phyloP scores from a whole-genome alignment of 148 eudicot species.

The Polygonum aviculare region DNA sequence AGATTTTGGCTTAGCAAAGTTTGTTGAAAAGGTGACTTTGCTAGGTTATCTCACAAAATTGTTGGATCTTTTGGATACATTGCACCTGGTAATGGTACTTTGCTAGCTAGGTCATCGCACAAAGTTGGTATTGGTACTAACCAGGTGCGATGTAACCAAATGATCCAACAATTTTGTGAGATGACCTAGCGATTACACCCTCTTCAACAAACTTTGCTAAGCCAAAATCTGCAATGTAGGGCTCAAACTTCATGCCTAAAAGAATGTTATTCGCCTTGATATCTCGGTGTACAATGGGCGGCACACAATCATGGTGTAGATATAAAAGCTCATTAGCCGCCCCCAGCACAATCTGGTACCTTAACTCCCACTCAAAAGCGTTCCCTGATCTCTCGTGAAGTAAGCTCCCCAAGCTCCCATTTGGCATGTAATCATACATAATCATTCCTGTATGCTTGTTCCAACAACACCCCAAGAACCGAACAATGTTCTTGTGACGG shows the following conservation, averaged over 20 bases:
- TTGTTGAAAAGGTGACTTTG: conserved; percentile 59
- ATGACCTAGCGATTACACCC: no score
- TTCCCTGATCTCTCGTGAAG: conserved; percentile 66
- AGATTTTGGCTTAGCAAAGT: conserved; percentile 84
- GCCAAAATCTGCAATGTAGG: conserved; percentile 89
- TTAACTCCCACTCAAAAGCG: conserved; percentile 73
- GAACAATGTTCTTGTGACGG: conserved; percentile 80
- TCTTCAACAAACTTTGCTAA: conserved; percentile 72
- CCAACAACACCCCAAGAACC: conserved; percentile 87
- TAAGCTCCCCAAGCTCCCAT: conserved; percentile 84
- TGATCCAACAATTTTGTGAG: no score
- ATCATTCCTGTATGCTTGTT: conserved; percentile 57
- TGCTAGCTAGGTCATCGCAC: no score
- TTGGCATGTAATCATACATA: conserved; percentile 90
- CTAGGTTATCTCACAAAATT: conserved; percentile 54
- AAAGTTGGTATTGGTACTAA: no score
- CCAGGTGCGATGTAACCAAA: conserved; percentile 97
- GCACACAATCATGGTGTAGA: conserved; percentile 84
- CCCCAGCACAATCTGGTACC: conserved; percentile 62
- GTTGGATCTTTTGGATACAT: conserved; percentile 92
- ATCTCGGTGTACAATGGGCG: conserved; percentile 84
- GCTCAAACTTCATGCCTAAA: conserved; percentile 82
- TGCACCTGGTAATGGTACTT: conserved; percentile 98
- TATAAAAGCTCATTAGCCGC: conserved; percentile 80
- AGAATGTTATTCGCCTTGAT: conserved; percentile 89